Conservation (phyloP, 2,329 filamentous ascomycete species). For the Fusarium sp. region DNA sequence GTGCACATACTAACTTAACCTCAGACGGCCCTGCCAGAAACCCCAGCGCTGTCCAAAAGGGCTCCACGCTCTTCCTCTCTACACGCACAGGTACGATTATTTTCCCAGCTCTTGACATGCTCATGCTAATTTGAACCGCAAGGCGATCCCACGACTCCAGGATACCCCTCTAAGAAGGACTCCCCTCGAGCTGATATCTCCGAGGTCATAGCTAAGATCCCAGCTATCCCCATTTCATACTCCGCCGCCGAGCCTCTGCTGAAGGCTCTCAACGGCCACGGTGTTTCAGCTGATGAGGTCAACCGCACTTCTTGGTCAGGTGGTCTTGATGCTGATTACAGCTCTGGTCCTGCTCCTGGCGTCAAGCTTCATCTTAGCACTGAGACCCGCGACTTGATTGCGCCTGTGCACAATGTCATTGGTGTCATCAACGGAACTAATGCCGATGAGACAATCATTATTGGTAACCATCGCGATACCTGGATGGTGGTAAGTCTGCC, state of each 20-base stretch:
- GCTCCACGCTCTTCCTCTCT: conserved; percentile 78
- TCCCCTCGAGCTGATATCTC: conserved; percentile 72
- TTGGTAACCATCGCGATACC: conserved; percentile 79
- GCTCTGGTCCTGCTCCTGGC: conserved; percentile 60
- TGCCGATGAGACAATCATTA: conserved; percentile 77
- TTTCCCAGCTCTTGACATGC: no score
- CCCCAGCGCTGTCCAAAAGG: conserved; percentile 81
- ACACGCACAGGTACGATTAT: conserved; percentile 56
- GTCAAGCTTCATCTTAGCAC: conserved; percentile 74
- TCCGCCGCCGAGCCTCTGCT: conserved; percentile 79
- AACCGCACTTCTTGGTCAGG: conserved; percentile 69
- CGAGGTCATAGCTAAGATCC: conserved; percentile 76
- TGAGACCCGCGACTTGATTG: conserved; percentile 75
- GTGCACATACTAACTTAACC: no score
- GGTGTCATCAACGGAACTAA: conserved; percentile 83
- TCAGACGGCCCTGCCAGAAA: conserved; percentile 75
- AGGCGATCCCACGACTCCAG: conserved; percentile 79
- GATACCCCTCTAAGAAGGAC: conserved; percentile 81
- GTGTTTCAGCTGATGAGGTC: conserved; percentile 74
- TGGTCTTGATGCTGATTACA: conserved; percentile 57
- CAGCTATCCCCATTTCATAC: conserved; percentile 85
- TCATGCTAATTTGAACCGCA: no score
- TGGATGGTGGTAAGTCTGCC: conserved; percentile 42
- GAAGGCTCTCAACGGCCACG: conserved; percentile 81
- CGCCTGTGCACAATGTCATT: conserved; percentile 81